These are phyloP conservation scores for Sphaerulina vaccinii DNA, from an alignment of 2,329 filamentous ascomycete species.

Conservation along the genomic window DNA sequence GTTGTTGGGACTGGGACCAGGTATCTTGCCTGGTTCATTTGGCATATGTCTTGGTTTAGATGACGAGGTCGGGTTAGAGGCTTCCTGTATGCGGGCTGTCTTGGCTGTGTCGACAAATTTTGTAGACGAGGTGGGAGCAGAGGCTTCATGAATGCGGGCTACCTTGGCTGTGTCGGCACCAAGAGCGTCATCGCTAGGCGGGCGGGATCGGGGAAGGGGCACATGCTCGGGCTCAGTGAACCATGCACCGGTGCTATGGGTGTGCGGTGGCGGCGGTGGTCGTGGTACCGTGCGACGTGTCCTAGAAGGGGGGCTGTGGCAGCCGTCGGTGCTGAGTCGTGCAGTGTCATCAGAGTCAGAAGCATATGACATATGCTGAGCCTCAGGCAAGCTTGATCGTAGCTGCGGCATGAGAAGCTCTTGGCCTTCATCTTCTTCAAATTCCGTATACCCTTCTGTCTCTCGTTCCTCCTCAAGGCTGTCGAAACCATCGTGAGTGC, in stretches of 20 bases:
- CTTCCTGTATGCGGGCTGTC: neutral
- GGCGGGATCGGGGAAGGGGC: neutral
- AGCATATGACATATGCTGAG: constrained; percentile 43
- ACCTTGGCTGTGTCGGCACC: neutral
- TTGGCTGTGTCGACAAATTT: neutral
- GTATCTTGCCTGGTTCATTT: neutral
- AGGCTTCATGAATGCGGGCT: neutral
- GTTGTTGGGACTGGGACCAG: constrained; percentile 7
- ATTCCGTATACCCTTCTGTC: neutral
- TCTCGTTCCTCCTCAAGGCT: constrained; percentile 21
- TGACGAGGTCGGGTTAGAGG: neutral
- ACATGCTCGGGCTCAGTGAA: neutral
- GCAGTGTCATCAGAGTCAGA: constrained; percentile 27
- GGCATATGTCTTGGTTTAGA: neutral
- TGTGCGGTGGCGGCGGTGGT: neutral
- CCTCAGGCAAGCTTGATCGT: constrained; percentile 17
- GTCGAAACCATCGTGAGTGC: constrained; percentile 23
- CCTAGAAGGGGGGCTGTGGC: neutral
- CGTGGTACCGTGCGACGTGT: neutral
- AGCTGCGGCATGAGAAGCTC: constrained; percentile 1
- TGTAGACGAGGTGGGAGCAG: neutral
- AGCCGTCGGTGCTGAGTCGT: neutral
- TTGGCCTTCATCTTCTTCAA: constrained; percentile 18
- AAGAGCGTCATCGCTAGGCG: neutral
- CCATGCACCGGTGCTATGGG: neutral